Evolutionary conservation across 352 stramenopile species (phyloP).

Genomic region (Globisporangium paddicum): DNA sequence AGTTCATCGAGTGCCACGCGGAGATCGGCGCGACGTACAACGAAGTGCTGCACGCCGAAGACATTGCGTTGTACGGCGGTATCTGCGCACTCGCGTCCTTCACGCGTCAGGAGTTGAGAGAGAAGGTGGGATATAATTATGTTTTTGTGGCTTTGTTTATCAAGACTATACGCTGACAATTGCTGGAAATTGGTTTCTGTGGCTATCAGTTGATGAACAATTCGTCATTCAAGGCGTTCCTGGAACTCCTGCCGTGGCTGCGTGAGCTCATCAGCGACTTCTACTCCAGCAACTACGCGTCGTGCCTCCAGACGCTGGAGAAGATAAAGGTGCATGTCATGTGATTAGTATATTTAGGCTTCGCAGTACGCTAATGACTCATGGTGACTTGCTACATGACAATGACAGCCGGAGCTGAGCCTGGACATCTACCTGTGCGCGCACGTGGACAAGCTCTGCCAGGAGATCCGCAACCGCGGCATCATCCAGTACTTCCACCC

Average conservation of each 20-base stretch:
- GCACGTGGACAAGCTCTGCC: slow-evolving; percentile 70
- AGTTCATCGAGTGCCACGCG: slow-evolving; percentile 78
- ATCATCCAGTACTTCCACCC: slow-evolving; percentile 90
- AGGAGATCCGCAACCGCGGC: slow-evolving; percentile 78
- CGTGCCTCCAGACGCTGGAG: slow-evolving; percentile 71
- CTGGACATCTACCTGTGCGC: slow-evolving; percentile 77
- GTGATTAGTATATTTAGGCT: not conserved
- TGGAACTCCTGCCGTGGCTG: slow-evolving; percentile 83
- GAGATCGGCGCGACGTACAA: slow-evolving; percentile 82
- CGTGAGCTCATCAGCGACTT: slow-evolving; percentile 88
- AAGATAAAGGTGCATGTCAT: slow-evolving; percentile 49
- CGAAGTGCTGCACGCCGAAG: slow-evolving; percentile 78
- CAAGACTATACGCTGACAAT: not conserved
- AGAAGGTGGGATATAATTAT: slow-evolving; percentile 47
- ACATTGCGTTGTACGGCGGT: slow-evolving; percentile 85
- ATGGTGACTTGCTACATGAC: not conserved
- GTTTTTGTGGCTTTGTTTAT: not conserved
- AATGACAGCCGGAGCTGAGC: slow-evolving; percentile 48
- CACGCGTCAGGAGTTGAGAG: slow-evolving; percentile 70
- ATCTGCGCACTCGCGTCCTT: slow-evolving; percentile 86
- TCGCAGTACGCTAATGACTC: not conserved
- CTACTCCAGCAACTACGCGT: slow-evolving; percentile 84
- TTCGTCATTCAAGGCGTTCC: slow-evolving; percentile 82
- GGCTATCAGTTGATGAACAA: slow-evolving; percentile 77
- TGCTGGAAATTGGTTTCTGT: not conserved